A percentile compares a stretch with the other conserved stretches of the same genome.
Conservation (phyloP, 306 rosid species). For the Comarum palustre region DNA sequence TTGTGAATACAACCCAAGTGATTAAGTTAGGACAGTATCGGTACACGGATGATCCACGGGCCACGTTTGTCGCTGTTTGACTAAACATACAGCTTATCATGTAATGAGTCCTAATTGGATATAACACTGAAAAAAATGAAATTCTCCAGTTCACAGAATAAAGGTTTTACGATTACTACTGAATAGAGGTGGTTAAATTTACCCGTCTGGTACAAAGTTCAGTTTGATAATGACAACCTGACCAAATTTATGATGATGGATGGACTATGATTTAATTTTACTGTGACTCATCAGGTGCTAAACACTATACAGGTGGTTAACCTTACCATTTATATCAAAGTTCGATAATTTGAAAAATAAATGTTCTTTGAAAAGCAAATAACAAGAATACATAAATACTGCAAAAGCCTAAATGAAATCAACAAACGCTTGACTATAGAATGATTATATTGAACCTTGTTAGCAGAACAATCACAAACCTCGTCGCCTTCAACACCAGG, state of each 20-base stretch:
- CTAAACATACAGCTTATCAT: background rate
- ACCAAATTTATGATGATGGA: background rate
- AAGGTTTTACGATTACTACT: too few species aligned
- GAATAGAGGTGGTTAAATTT: background rate
- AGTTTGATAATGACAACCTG: background rate
- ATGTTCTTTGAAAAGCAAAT: background rate
- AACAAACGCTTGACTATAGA: background rate
- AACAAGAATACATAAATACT: background rate
- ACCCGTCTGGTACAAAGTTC: background rate
- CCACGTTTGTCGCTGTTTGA: too few species aligned
- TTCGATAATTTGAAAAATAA: background rate
- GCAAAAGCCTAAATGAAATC: background rate
- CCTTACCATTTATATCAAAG: background rate
- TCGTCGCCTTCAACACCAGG: constrained; percentile 39
- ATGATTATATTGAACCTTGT: background rate
- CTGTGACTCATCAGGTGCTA: background rate
- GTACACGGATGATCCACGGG: too few species aligned
- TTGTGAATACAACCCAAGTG: too few species aligned
- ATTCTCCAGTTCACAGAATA: background rate
- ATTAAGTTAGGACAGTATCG: too few species aligned
- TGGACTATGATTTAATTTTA: background rate
- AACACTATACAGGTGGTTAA: background rate
- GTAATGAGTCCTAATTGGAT: background rate
- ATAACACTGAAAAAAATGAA: background rate
- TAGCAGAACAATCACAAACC: constrained; percentile 40